A percentile compares a stretch with the other conserved stretches of the same genome.
Evolutionary conservation across 352 stramenopile species (phyloP).

Genomic region (Phytopythium aichiense): DNA sequence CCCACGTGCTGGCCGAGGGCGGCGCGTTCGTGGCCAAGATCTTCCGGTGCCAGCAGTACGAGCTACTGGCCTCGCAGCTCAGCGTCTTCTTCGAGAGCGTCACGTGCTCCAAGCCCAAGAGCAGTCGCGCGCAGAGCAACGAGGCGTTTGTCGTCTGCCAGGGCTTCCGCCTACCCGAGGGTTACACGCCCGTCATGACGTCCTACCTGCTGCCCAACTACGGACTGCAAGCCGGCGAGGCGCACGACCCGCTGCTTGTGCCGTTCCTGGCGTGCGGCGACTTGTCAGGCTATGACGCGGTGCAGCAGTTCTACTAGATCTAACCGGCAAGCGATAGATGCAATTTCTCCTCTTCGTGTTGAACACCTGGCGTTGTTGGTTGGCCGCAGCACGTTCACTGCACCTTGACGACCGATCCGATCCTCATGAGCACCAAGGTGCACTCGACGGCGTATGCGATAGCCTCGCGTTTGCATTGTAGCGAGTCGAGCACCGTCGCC

Average conservation of each 20-base stretch:
- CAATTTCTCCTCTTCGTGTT: background rate
- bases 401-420: conserved; percentile 34
- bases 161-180: conserved; percentile 82
- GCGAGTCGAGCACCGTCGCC: conserved; percentile 36
- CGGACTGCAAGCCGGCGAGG: conserved; percentile 36
- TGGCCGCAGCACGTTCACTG: conserved; percentile 8
- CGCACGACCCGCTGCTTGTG: conserved; percentile 68
- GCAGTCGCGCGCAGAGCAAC: conserved; percentile 94
- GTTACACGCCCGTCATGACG: conserved; percentile 86
- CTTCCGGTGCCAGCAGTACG: conserved; percentile 96
- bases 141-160: conserved; percentile 97
- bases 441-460: conserved; percentile 42
- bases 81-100: conserved; percentile 95
- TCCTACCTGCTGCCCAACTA: conserved; percentile 71
- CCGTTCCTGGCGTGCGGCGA: conserved; percentile 93
- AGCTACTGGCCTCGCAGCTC: conserved; percentile 95
- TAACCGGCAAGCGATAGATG: background rate
- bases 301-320: conserved; percentile 45
- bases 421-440: conserved; percentile 28
- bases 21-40: conserved; percentile 99
- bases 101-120: conserved; percentile 96
- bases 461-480: conserved; percentile 38
- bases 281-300: conserved; percentile 88
- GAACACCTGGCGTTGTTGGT: background rate
- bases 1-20: conserved; percentile 89